Base-by-base conservation (phyloP, 495 filamentous ascomycete species). In the Penicillium taxi region DNA sequence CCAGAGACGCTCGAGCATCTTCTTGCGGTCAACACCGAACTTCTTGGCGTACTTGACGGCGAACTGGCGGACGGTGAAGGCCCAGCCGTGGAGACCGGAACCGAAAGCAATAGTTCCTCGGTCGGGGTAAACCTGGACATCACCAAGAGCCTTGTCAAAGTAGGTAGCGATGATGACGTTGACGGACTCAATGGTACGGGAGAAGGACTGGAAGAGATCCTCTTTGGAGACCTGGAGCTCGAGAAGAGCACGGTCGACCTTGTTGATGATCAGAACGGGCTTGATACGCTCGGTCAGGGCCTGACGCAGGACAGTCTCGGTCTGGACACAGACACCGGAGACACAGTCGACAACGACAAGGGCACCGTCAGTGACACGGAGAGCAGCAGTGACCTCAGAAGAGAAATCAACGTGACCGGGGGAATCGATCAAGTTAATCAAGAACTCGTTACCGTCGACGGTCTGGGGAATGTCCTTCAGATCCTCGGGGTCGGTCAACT, bases 1-100 rank as follows among this genome's bases (percentile, higher is more conserved):
- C 91, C 91, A 98, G 55, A 98, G 84, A 78, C 93, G 88, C 74
- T 94, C 86, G 80, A 96, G 94, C 93, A 98, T 94, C 86, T 96
- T 96, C 69, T 76, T 79, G 67, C 84, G 85, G 77, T 98, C 93
- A 56, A 98, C 93, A 81, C 91, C 91, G 59, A 98, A 96, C 71
- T 98, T 98, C 86, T 96, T 96, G 63, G 91, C 84, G 72, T 96
- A 98, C 61, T 82, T 82, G 56, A 79, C 72, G 52, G 91, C 91
- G 69, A 99, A 99, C 66, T 99, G 93, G 53, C 91, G 85, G 73
- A 99, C 74, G 50, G 91, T 99, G 82, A 99, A 99, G 64, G 86
- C 88, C 91, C 91, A 99, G 65, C 91, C 91, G 73, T 99, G 91
- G 45, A 99, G 91, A 82, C 93, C 91, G 61, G 91, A 99, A 64